phyloP scores from a whole-genome alignment of 2,329 filamentous ascomycete species.

The Clonostachys chloroleuca region DNA sequence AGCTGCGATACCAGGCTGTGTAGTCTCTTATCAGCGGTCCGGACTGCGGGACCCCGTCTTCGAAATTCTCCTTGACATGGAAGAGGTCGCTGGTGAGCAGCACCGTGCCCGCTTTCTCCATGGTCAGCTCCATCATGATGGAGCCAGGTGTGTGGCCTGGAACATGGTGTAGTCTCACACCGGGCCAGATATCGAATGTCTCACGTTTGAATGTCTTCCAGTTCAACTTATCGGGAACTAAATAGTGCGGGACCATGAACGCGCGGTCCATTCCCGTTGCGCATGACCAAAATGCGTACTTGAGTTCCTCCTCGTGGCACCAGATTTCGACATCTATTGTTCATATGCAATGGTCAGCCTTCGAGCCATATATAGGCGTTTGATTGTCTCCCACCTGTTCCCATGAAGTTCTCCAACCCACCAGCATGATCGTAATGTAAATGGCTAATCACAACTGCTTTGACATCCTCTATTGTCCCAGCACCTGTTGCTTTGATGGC shows the following conservation, averaged over 20 bases:
- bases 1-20: conserved; percentile 14
- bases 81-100: conserved; percentile 24
- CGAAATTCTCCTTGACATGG: conserved; percentile 20
- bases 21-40: conserved; percentile 21
- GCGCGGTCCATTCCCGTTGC: conserved; percentile 22
- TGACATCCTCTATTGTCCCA: conserved; percentile 34
- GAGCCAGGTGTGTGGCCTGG: conserved; percentile 16
- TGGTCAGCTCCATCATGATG: conserved; percentile 22
- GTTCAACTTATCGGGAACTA: conserved; percentile 7
- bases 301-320: conserved; percentile 40
- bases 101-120: conserved; percentile 20
- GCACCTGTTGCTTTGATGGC: conserved; percentile 15
- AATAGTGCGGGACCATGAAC: conserved; percentile 10
- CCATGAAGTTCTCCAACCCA: conserved; percentile 36
- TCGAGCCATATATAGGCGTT: too few species aligned
- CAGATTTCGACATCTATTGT: conserved; percentile 33
- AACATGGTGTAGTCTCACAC: conserved; percentile 11
- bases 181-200: conserved; percentile 10
- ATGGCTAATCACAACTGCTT: conserved; percentile 38
- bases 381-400: conserved; percentile 8
- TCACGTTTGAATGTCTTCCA: conserved; percentile 12
- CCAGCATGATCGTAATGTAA: conserved; percentile 42
- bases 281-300: conserved; percentile 36
- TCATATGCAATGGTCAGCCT: background rate
- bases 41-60: conserved; percentile 18